Conservation (phyloP, 495 filamentous ascomycete genomes). For the Jackrogersella multiformis region DNA sequence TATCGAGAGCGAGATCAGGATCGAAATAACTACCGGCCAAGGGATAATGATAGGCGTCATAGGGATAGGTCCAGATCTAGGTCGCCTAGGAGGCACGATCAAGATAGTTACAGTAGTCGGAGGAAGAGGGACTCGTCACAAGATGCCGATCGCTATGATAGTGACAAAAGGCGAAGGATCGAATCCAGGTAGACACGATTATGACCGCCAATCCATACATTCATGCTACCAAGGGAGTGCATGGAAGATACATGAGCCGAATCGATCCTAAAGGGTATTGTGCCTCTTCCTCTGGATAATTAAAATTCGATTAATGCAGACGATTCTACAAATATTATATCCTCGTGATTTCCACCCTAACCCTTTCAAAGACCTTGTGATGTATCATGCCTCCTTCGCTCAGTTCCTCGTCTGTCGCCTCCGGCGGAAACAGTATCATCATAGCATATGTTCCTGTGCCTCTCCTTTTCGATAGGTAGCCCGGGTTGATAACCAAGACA, state of each 20-base stretch:
- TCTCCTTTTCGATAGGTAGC: constrained; percentile 81
- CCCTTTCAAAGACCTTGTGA: constrained; percentile 81
- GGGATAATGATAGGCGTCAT: constrained; percentile 43
- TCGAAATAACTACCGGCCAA: constrained; percentile 49
- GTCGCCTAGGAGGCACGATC: constrained; percentile 56
- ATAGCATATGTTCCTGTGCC: constrained; percentile 83
- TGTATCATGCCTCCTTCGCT: constrained; percentile 63
- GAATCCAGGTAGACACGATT: constrained; percentile 48
- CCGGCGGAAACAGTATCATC: constrained; percentile 73
- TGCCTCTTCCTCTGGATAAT: not conserved
- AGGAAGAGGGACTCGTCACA: constrained; percentile 73
- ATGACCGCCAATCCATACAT: not conserved
- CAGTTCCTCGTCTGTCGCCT: constrained; percentile 66
- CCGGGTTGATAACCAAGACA: constrained; percentile 87
- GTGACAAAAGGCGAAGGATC: constrained; percentile 73
- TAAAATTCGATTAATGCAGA: not conserved
- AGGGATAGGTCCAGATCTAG: constrained; percentile 47
- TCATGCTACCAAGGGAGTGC: not conserved
- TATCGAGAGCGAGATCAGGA: constrained; percentile 41
- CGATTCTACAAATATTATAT: constrained; percentile 59
- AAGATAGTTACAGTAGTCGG: constrained; percentile 61
- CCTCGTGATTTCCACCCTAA: constrained; percentile 83
- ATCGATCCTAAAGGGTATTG: not conserved
- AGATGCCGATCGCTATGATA: constrained; percentile 64
- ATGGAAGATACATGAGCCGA: not conserved